A percentile compares a stretch with the other conserved stretches of the same genome.
These are phyloP conservation scores for Leccinellum albellum DNA, from an alignment of 768 basidiomycete genomes.

Conservation along the genomic window DNA sequence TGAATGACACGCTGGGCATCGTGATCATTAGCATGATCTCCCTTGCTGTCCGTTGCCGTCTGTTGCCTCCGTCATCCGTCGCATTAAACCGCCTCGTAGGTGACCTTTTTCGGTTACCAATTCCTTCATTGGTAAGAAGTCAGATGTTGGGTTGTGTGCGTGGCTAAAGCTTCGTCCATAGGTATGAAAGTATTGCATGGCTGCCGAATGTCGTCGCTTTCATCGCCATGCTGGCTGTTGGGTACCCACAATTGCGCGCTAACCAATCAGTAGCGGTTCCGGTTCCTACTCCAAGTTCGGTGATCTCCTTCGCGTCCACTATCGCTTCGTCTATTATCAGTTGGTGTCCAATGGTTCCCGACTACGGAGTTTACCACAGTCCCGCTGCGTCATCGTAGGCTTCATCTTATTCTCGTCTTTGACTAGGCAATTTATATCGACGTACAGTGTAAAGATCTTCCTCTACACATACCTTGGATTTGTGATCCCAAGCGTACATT, in stretches of 20 bases:
- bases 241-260: slow-evolving; percentile 58
- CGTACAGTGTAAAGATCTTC: slow-evolving; percentile 36
- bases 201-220: slow-evolving; percentile 71
- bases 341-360: slow-evolving; percentile 42
- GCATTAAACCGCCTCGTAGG: slow-evolving; percentile 27
- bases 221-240: slow-evolving; percentile 60
- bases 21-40: slow-evolving; percentile 33
- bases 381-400: slow-evolving; percentile 58
- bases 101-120: slow-evolving; percentile 63
- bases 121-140: slow-evolving; percentile 50
- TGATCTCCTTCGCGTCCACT: slow-evolving; percentile 45
- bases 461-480: slow-evolving; percentile 47
- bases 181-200: slow-evolving; percentile 78
- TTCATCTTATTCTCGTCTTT: not conserved
- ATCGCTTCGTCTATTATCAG: slow-evolving; percentile 43
- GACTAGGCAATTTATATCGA: not conserved
- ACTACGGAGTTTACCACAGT: slow-evolving; percentile 48
- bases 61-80: not conserved
- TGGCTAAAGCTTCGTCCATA: slow-evolving; percentile 15
- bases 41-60: slow-evolving; percentile 22
- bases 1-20: slow-evolving; percentile 31
- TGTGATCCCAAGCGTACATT: slow-evolving; percentile 38
- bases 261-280: slow-evolving; percentile 37
- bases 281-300: slow-evolving; percentile 30
- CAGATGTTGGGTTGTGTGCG: not conserved